Evolutionary conservation across 2,329 filamentous ascomycete species (phyloP), one percentile per base, ranked within the genome.

Genomic region (Microsporum audouinii): DNA sequence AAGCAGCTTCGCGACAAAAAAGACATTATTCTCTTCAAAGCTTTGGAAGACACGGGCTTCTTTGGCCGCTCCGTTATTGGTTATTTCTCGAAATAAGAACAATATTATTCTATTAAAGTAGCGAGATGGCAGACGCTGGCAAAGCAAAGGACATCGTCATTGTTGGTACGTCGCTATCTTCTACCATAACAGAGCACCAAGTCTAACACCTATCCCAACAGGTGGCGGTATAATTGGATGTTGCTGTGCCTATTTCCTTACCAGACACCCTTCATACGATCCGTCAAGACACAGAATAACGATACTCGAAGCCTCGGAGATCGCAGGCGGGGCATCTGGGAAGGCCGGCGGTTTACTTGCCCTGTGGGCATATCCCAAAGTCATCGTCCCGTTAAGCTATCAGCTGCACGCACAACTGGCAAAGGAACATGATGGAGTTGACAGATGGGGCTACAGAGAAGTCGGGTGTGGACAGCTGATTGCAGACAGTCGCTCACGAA

Each of bases 211-310:
- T 14, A 31, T 29, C 23, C 29, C 58, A 47, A 17, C 43, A 90
- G 91, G 92, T 67, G 92, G 91, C 67, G 92, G 92, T 68, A 91
- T 97, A 65, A 95, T 97, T 68, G 94, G 94, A 69, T 88, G 85
- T 72, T 94, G 89, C 57, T 91, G 89, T 3, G 91, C 92, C 62
- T 97, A 97, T 75, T 97, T 86, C 71, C 79, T 97, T 49, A 94
- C 91, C 1, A 86, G 89, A 65, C 91, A 97, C 72, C 85, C 89
- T 33, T 85, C 82, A 34, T 97, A 88, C 77, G 82, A 94, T 71
- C 84, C 86, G 47, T 75, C 82, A 27, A 82, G 83, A 59, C 89
- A 96, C 72, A 86, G 80, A 59, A 87, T 97, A 68, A 95, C 88
- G 0, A 79, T 99, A 34, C 80, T 97, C 60, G 94, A 99, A 78